phyloP scores from a whole-genome alignment of 140 eudicot species.

The Bidens hawaiensis region DNA sequence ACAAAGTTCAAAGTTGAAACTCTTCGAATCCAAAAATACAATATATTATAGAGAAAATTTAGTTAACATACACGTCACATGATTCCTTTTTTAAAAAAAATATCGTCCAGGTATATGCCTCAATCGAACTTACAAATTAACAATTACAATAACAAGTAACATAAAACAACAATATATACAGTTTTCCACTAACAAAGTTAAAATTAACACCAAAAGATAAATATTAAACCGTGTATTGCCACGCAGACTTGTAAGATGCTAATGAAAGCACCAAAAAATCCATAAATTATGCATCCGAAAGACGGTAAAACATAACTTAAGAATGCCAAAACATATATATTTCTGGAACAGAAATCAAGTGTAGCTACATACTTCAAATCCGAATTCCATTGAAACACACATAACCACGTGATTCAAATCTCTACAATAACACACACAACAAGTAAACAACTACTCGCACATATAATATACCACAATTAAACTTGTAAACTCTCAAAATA shows the following conservation, averaged over 20 bases:
- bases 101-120: not conserved
- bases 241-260: not conserved
- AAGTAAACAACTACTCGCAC: not conserved
- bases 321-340: not conserved
- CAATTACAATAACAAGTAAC: not conserved
- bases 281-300: not conserved
- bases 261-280: not conserved
- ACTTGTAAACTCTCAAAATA: not conserved
- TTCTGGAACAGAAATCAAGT: not conserved
- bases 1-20: not conserved
- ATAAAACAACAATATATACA: not conserved
- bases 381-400: not conserved
- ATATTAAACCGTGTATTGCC: not conserved
- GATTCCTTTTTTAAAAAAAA: not conserved
- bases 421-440: not conserved
- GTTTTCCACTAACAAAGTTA: not conserved
- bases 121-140: not conserved
- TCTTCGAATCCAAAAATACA: constrained; percentile 1
- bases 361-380: not conserved
- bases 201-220: constrained; percentile 1
- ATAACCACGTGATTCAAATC: not conserved
- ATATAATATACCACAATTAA: not conserved
- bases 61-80: too few relatives aligned
- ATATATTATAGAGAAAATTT: not conserved
- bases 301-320: not conserved